These are phyloP conservation scores for Epichloe uncinata DNA, from an alignment of 2,329 filamentous ascomycete genomes.

Conservation along the genomic window DNA sequence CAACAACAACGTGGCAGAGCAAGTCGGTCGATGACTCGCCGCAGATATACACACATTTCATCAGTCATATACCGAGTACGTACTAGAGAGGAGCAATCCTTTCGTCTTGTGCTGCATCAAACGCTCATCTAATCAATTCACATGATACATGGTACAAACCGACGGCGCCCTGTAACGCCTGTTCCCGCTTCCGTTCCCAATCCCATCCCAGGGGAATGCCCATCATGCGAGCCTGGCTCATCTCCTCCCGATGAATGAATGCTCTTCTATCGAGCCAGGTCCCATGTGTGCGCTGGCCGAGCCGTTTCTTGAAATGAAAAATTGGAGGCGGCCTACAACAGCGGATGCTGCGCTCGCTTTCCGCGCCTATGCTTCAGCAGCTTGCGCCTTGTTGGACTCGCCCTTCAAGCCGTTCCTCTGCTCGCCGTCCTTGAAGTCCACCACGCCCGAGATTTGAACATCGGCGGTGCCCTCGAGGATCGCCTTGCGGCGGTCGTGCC, in stretches of 20 bases:
- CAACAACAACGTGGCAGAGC: too few species aligned
- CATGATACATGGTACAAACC: background rate
- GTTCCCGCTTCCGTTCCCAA: too few species aligned
- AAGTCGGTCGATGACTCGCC: too few species aligned
- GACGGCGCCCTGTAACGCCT: background rate
- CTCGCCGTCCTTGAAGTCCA: conserved; percentile 17
- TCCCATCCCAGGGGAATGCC: too few species aligned
- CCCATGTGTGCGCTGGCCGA: too few species aligned
- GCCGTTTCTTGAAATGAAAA: too few species aligned
- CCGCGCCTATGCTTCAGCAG: conserved; percentile 2
- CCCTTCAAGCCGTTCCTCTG: conserved; percentile 11
- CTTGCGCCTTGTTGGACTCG: conserved; percentile 2
- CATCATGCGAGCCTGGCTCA: too few species aligned
- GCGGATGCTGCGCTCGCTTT: background rate
- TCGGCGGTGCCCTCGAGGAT: conserved; percentile 37
- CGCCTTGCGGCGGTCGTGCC: conserved; percentile 43
- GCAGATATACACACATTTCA: too few species aligned
- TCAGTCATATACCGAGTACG: too few species aligned
- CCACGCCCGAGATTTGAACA: conserved; percentile 25
- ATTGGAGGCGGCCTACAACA: background rate
- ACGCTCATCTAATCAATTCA: background rate
- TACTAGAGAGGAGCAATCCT: too few species aligned
- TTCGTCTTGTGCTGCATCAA: background rate
- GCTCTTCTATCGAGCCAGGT: too few species aligned
- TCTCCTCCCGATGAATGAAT: too few species aligned